Evolutionary conservation across 2,329 filamentous ascomycete species (phyloP).

Genomic region (Sarocladium kiliense): DNA sequence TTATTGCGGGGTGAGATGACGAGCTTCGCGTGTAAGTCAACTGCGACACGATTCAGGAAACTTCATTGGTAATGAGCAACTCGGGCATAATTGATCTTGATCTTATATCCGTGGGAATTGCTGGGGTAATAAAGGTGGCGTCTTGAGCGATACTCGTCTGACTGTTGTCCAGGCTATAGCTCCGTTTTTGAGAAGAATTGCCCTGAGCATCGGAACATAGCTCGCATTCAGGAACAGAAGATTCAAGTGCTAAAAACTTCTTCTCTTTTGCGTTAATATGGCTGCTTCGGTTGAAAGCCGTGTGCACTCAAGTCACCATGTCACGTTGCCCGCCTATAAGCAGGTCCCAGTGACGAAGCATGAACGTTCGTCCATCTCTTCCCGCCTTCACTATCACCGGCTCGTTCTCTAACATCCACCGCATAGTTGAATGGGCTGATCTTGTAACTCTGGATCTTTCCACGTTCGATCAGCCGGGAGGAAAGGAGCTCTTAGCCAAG

Average conservation of each 20-base stretch:
- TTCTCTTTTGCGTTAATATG: conserved; percentile 8
- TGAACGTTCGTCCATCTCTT: conserved; percentile 23
- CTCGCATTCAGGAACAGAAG: no score
- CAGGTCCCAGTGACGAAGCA: conserved; percentile 28
- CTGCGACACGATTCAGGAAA: background rate
- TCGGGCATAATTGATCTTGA: background rate
- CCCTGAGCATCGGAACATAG: no score
- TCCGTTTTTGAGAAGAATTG: no score
- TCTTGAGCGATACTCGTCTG: no score
- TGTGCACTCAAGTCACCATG: conserved; percentile 14
- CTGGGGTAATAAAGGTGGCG: no score
- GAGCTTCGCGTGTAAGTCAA: background rate
- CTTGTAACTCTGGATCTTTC: conserved; percentile 52
- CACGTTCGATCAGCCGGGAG: conserved; percentile 47
- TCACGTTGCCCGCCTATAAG: conserved; percentile 22
- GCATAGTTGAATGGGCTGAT: conserved; percentile 45
- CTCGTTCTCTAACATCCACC: background rate
- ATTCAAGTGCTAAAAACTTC: no score
- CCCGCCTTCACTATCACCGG: background rate
- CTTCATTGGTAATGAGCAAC: background rate
- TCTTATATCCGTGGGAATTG: background rate
- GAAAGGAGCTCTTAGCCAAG: conserved; percentile 47
- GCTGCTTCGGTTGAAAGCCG: conserved; percentile 6
- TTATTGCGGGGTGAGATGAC: background rate
- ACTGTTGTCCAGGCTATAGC: no score